Conservation (phyloP, 208 protist species). For the Leishmania guyanensis region DNA sequence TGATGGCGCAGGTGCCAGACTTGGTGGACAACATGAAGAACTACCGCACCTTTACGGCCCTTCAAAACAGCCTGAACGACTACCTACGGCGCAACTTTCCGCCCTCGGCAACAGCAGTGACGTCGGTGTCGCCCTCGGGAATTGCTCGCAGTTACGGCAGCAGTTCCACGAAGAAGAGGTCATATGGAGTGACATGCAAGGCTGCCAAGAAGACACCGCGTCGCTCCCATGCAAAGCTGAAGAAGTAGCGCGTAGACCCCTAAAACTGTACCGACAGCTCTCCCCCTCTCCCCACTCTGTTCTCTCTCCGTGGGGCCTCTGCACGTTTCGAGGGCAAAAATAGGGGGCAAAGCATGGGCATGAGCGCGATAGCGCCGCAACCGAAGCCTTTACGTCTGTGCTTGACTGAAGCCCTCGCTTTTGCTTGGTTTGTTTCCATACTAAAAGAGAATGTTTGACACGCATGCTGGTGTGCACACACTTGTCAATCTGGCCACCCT, state of each 20-base stretch:
- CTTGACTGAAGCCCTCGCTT: neutral
- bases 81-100: constrained; percentile 85
- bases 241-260: neutral
- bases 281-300: neutral
- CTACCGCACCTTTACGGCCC: constrained; percentile 83
- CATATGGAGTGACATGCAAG: constrained; percentile 1
- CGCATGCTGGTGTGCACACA: neutral
- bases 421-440: neutral
- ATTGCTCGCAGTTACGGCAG: neutral
- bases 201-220: constrained; percentile 26
- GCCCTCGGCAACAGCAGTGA: constrained; percentile 2
- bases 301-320: neutral
- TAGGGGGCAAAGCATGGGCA: neutral
- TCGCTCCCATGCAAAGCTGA: constrained; percentile 17
- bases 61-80: constrained; percentile 84
- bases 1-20: constrained; percentile 57
- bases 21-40: constrained; percentile 46
- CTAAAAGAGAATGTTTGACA: neutral
- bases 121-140: neutral
- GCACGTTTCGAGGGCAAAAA: neutral
- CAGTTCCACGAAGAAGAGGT: neutral
- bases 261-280: neutral
- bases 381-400: neutral
- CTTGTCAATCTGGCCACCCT: neutral
- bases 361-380: neutral